Evolutionary conservation across 2,329 filamentous ascomycete species (phyloP).

Genomic region (Emmonsiellopsis sp.): DNA sequence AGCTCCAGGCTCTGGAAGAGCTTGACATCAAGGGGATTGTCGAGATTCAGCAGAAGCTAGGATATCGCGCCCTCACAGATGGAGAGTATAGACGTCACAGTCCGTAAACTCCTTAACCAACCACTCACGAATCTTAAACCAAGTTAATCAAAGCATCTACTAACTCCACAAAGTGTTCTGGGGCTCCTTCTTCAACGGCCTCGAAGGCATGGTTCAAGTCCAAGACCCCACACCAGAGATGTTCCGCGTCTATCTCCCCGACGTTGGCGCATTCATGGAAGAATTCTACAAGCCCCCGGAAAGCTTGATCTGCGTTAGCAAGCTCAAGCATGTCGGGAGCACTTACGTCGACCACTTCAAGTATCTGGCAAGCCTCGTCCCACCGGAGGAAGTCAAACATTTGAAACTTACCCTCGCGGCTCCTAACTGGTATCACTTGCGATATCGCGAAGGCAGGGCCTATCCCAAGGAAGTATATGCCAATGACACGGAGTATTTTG

Average conservation of each 20-base stretch:
- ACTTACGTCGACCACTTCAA: conserved; percentile 51
- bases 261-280: conserved; percentile 54
- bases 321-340: conserved; percentile 49
- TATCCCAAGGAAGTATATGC: conserved; percentile 49
- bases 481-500: conserved; percentile 54
- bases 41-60: conserved; percentile 52
- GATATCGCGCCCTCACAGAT: conserved; percentile 55
- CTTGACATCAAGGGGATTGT: conserved; percentile 57
- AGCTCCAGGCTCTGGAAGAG: conserved; percentile 54
- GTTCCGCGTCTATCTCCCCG: conserved; percentile 51
- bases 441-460: conserved; percentile 46
- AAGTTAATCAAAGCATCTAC: background rate
- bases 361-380: conserved; percentile 49
- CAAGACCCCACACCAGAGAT: conserved; percentile 39
- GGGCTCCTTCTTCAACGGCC: conserved; percentile 46
- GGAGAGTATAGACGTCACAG: conserved; percentile 54
- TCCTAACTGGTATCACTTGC: conserved; percentile 61
- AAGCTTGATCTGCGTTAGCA: conserved; percentile 47
- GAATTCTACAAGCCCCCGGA: conserved; percentile 47
- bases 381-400: conserved; percentile 52
- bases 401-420: conserved; percentile 61
- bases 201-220: conserved; percentile 47
- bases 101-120: conserved; percentile 12
- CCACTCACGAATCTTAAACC: background rate
- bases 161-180: conserved; percentile 39